Base-by-base conservation (phyloP, 805 yeast genomes). In the Ogataea neopini region DNA sequence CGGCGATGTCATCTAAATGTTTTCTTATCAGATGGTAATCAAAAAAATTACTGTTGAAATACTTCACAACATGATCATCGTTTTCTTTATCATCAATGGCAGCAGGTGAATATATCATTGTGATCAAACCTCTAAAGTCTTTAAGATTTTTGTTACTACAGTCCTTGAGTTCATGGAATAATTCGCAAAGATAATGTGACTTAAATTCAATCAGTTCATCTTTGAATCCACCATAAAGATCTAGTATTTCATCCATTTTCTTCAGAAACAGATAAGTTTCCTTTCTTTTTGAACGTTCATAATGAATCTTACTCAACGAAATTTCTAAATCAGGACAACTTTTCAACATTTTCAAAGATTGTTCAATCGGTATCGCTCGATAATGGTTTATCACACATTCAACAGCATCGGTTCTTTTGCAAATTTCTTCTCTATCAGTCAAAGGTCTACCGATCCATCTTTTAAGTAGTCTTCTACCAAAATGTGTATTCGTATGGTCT, bases 361-460 rank as follows among this genome's bases (percentile, higher is more conserved):
- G 42, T 35, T 68, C 72, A 15, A 72, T 64, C 49, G 59, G 65
- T 30, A 74, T 61, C 4, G 70, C 62, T 26, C 67, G 70, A 49
- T 72, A 72, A 14, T 68, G 64, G 4, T 63, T 61, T 1, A 68
- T 68, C 3, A 83, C 61, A 47, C 77, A 75, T 18, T 73, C 75
- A 4, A 84, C 75, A 0, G 96, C 89, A 34, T 77, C 77, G 0
- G 77, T 67, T 20, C 99, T 73, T n/a, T 73, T 72, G 46, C 76
- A 73, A 2, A 94, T 85, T 7, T 68, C 67, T 1, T 67, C 72
- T 25, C 72, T 68, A 36, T 81, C 73, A 0, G 79, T 66, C 18
- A 91, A 71, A 1, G 99, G 99, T 50, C 75, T 72, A 1, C 81
- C 72, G 0, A 91, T 67, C 99, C 99, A 94, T 32, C 76, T 70